A percentile compares a stretch with the other conserved stretches of the same genome.
phyloP scores from a whole-genome alignment of 257 asterid species.

The Solanum ahanhuiri region DNA sequence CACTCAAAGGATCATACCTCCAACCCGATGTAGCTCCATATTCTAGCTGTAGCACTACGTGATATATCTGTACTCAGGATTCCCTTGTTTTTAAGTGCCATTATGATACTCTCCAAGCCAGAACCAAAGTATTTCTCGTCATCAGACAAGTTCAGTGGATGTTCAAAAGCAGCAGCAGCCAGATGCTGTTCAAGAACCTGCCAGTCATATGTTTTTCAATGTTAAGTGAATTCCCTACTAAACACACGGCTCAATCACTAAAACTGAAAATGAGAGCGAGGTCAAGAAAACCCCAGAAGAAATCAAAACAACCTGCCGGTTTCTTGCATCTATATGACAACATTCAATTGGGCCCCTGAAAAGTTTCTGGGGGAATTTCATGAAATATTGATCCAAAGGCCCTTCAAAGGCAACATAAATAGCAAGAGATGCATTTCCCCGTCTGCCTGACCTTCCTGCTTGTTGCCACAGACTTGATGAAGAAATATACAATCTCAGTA shows the following conservation, averaged over 20 bases:
- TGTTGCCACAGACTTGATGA: conserved; percentile 82
- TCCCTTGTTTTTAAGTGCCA: conserved; percentile 57
- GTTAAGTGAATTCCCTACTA: neutral
- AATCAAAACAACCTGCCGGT: conserved; percentile 54
- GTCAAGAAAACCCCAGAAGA: neutral
- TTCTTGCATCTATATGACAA: conserved; percentile 84
- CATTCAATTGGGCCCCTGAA: conserved; percentile 79
- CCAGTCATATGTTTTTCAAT: conserved; percentile 19
- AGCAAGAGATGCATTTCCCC: conserved; percentile 84
- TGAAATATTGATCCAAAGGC: conserved; percentile 89
- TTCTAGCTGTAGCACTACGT: conserved; percentile 46
- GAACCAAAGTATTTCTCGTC: conserved; percentile 74
- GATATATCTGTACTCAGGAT: conserved; percentile 47
- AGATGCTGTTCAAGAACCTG: conserved; percentile 92
- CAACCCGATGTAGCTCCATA: conserved; percentile 82
- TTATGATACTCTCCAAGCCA: conserved; percentile 47
- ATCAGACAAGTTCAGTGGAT: conserved; percentile 58
- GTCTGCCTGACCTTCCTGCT: conserved; percentile 96
- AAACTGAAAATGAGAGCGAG: conserved; percentile 1
- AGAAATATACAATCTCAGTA: neutral
- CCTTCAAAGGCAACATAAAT: conserved; percentile 95
- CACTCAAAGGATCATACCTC: conserved; percentile 43
- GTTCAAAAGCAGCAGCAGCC: conserved; percentile 84
- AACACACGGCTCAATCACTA: neutral
- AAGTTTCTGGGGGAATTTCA: conserved; percentile 84